Conservation (phyloP, 106 monocot species). For the Dendrobium nobile region DNA sequence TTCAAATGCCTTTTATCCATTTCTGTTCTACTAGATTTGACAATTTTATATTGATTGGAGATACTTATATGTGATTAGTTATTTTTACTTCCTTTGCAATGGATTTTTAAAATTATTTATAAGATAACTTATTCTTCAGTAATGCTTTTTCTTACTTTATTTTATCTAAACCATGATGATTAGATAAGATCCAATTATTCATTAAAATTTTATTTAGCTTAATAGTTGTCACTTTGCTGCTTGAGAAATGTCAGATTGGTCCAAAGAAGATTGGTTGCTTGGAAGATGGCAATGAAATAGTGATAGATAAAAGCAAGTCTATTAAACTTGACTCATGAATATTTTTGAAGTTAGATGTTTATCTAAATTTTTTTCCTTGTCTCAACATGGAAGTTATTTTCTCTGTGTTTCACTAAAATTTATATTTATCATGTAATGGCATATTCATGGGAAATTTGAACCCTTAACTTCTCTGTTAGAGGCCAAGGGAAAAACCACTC, state of each 20-base stretch:
- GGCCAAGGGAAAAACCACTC: not conserved
- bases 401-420: too few species aligned
- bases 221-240: constrained; percentile 78
- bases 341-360: constrained; percentile 74
- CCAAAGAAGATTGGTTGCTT: constrained; percentile 81
- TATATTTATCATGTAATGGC: not conserved
- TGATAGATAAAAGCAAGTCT: constrained; percentile 99
- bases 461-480: not conserved
- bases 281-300: constrained; percentile 94
- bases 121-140: not conserved
- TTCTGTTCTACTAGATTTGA: not conserved
- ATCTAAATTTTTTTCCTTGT: not conserved
- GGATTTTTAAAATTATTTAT: not conserved
- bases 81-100: not conserved
- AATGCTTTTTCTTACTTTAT: not conserved
- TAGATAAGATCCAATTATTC: not conserved
- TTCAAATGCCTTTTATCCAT: not conserved
- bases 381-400: not conserved
- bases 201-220: constrained; percentile 36
- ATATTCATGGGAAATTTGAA: not conserved
- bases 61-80: not conserved
- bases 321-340: constrained; percentile 97
- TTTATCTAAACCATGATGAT: not conserved
- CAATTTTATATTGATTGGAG: not conserved
- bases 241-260: constrained; percentile 81